phyloP scores from a whole-genome alignment of 768 basidiomycete species.

The Boletus speciosus region DNA sequence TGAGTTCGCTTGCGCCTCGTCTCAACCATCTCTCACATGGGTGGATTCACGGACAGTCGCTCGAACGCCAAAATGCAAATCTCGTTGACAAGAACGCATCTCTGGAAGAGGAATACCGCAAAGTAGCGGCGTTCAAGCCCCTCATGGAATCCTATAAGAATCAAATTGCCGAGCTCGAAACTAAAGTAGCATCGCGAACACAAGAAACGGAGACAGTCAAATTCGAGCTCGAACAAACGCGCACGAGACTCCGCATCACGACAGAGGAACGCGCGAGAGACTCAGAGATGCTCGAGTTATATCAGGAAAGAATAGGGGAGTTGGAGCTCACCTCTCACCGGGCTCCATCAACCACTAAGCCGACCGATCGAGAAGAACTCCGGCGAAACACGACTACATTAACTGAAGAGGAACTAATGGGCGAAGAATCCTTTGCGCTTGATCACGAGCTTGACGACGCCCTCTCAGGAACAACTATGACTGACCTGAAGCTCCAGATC shows the following conservation, averaged over 20 bases:
- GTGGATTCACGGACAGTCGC: conserved; percentile 43
- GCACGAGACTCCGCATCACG: conserved; percentile 63
- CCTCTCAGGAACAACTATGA: conserved; percentile 80
- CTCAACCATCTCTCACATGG: not conserved
- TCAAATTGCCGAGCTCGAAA: conserved; percentile 79
- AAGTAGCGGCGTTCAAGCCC: conserved; percentile 80
- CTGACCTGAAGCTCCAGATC: conserved; percentile 86
- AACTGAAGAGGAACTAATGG: conserved; percentile 47
- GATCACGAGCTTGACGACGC: conserved; percentile 88
- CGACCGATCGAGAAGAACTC: conserved; percentile 18
- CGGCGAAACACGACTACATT: conserved; percentile 26
- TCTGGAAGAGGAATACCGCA: conserved; percentile 89
- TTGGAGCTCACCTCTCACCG: conserved; percentile 69
- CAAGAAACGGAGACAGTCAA: conserved; percentile 71
- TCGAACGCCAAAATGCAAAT: conserved; percentile 91
- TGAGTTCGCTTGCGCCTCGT: conserved; percentile 29
- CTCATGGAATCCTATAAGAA: conserved; percentile 90
- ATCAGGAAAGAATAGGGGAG: conserved; percentile 88
- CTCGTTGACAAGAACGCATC: conserved; percentile 89
- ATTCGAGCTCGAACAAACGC: conserved; percentile 74
- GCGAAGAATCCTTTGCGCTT: conserved; percentile 57
- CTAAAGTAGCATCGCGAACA: conserved; percentile 57
- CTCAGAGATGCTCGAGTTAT: conserved; percentile 80
- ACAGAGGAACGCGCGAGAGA: conserved; percentile 72
- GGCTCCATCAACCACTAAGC: conserved; percentile 33